Evolutionary conservation across 1,284 basidiomycete species (phyloP), one percentile per base, ranked within the genome.

Genomic region (Pholiota adiposa): DNA sequence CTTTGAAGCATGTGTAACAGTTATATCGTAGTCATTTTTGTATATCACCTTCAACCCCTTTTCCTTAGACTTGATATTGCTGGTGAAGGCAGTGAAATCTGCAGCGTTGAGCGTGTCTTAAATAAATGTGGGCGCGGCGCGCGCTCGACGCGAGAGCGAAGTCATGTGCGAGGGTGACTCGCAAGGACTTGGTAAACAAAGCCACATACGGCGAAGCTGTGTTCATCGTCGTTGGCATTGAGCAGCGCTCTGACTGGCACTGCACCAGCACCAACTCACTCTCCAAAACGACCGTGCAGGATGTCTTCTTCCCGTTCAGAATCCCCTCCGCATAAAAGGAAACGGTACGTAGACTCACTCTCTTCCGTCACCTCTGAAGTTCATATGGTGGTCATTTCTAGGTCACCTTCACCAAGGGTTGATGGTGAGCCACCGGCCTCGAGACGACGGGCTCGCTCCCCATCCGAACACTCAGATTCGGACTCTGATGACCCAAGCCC

Each of bases 401-500:
- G 88, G 78, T 87, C 86, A 48, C 77, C 75, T 59, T 85, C 82
- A 58, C 70, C 74, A 67, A 73, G 73, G 27, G 64, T 63, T 14
- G 82, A 81, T 55, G 81, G 80, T 48, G 81, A 77, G 63, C 88
- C 89, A 48, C 86, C 88, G 51, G 69, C 83, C 40, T 84, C 77
- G 64, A 85, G 89, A 43, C 83, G 87, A 54, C 78, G 90, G 66
- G 89, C 89, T 1, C 71, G 74, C 46, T 90, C 89, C 21, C 88
- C 88, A 1, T 73, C 79, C 16, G 67, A 59, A 57, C 59, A 33
- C 68, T 75, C 58, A 61, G 70, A 16, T 64, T 85, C 36, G 79
- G 83, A 51, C 71, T 84, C 2, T 86, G 85, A 84, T n/a, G 92
- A 95, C 72, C 92, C 92, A 2, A 79, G 84, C 8, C 87, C 86